These are phyloP conservation scores for Paramecium pentaurelia DNA, from an alignment of 73 alveolate genomes.

Conservation along the genomic window DNA sequence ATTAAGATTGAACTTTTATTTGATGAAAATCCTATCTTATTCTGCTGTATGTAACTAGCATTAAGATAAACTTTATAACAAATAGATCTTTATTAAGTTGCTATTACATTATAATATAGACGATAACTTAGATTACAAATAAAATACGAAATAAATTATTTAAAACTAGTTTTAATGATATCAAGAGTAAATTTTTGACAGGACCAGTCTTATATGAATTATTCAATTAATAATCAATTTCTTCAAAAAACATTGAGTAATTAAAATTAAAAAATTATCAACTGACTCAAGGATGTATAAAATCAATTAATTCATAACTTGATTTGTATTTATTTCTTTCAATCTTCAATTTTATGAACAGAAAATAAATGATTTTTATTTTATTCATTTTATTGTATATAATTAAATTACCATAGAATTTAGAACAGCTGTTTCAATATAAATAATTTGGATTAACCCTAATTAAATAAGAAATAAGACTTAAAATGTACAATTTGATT, in stretches of 20 bases:
- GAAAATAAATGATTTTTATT: not conserved
- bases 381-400: not conserved
- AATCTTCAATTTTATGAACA: not conserved
- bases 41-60: no score
- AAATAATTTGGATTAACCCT: not conserved
- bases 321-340: not conserved
- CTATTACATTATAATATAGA: constrained; percentile 46
- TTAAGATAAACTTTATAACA: no score
- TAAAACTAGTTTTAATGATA: constrained; percentile 36
- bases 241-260: not conserved
- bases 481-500: not conserved
- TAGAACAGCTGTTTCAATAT: not conserved
- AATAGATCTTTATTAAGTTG: not conserved
- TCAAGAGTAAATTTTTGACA: constrained; percentile 32
- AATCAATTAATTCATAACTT: no score
- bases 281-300: no score
- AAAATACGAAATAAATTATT: constrained; percentile 25
- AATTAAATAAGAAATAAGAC: not conserved
- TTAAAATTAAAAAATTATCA: no score
- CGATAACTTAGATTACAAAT: constrained; percentile 53
- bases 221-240: not conserved
- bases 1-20: no score
- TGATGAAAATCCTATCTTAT: no score
- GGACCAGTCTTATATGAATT: constrained; percentile 56
- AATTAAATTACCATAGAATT: not conserved